phyloP scores from a whole-genome alignment of 805 yeast species.

The Pichia occidentalis region DNA sequence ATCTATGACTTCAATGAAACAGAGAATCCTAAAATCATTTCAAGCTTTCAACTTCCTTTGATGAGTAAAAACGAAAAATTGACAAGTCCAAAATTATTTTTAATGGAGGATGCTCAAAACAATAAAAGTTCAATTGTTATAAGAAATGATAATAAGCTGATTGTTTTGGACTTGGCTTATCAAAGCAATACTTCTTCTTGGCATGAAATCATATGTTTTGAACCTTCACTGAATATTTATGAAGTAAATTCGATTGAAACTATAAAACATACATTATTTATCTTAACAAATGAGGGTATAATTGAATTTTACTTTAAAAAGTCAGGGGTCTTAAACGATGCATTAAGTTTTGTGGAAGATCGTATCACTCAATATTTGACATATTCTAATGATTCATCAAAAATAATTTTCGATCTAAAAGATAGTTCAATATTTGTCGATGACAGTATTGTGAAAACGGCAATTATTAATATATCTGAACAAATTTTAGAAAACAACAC shows the following conservation, averaged over 20 bases:
- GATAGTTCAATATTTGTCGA: conserved; percentile 37
- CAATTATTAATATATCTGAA: conserved; percentile 43
- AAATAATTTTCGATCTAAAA: conserved; percentile 20
- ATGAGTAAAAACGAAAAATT: too few species aligned
- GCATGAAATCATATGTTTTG: conserved; percentile 73
- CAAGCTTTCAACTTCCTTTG: background rate
- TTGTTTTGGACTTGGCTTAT: conserved; percentile 50
- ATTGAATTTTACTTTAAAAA: conserved; percentile 48
- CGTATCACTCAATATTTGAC: conserved; percentile 83
- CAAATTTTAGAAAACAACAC: conserved; percentile 56
- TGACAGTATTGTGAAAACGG: conserved; percentile 38
- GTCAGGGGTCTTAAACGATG: conserved; percentile 17
- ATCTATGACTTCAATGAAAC: conserved; percentile 2
- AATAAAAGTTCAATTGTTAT: background rate
- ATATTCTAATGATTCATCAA: conserved; percentile 32
- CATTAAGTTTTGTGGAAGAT: conserved; percentile 43
- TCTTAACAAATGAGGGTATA: conserved; percentile 55
- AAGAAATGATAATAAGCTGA: conserved; percentile 29
- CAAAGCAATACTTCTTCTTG: conserved; percentile 37
- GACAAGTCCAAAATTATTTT: conserved; percentile 1
- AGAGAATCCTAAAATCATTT: background rate
- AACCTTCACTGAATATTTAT: conserved; percentile 43
- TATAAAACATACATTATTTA: conserved; percentile 14
- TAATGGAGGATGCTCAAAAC: background rate
- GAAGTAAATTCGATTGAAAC: conserved; percentile 42